Percentiles rank a stretch among this genome's conserved stretches.
Conservation (phyloP, 495 filamentous ascomycete species). For the Xylaria venustula region DNA sequence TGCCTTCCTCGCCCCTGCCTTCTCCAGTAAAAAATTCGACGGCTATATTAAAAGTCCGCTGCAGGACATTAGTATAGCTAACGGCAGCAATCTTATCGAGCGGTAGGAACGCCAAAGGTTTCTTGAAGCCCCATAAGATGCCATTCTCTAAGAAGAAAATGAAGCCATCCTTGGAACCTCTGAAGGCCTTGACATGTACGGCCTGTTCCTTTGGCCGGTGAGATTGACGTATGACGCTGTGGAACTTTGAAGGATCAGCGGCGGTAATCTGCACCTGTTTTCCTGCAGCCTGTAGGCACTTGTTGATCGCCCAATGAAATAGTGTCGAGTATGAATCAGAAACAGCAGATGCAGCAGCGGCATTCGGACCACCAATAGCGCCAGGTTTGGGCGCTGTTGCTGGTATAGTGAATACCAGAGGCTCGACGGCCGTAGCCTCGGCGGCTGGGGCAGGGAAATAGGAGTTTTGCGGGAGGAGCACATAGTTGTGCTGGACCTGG, state of each 20-base stretch:
- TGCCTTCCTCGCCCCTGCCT: conserved; percentile 40
- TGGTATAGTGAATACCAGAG: conserved; percentile 80
- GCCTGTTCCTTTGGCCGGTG: conserved; percentile 87
- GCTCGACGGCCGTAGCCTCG: conserved; percentile 52
- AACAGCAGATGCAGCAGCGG: conserved; percentile 50
- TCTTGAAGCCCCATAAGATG: conserved; percentile 94
- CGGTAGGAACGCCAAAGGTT: conserved; percentile 83
- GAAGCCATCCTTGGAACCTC: conserved; percentile 93
- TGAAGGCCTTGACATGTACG: conserved; percentile 87
- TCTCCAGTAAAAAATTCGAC: conserved; percentile 54
- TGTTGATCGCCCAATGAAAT: conserved; percentile 62
- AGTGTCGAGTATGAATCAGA: conserved; percentile 59
- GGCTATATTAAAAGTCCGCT: conserved; percentile 90
- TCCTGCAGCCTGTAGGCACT: conserved; percentile 53
- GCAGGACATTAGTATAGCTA: conserved; percentile 85
- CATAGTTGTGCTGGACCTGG: conserved; percentile 84
- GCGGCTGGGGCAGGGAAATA: conserved; percentile 41
- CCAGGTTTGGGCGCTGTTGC: conserved; percentile 69
- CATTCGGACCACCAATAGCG: conserved; percentile 44
- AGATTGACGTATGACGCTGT: conserved; percentile 71
- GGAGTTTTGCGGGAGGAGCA: conserved; percentile 74
- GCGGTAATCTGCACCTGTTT: conserved; percentile 61
- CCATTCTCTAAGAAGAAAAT: conserved; percentile 85
- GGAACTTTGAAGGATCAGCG: conserved; percentile 73
- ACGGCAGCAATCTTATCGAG: conserved; percentile 76